Percentiles rank a stretch among this genome's conserved stretches.
phyloP scores from a whole-genome alignment of 1,139 yeast species.

The Wickerhamiella infanticola region DNA sequence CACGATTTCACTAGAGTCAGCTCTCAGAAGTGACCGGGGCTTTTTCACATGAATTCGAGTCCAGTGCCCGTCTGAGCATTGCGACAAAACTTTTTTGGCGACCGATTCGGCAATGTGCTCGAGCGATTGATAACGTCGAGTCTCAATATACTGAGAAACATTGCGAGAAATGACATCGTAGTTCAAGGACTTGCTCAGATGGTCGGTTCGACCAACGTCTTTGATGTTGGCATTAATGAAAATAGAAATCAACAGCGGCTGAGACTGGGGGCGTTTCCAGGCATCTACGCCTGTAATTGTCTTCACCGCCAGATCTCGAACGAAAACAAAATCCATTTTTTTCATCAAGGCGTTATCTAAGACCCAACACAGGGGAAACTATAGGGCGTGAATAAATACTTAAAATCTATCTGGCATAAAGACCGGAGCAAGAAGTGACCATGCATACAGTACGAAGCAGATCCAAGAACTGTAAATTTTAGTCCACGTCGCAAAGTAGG shows the following conservation, averaged over 20 bases:
- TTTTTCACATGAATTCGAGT: conserved; percentile 33
- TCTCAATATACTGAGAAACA: conserved; percentile 36
- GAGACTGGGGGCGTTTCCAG: conserved; percentile 58
- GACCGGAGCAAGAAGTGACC: conserved; percentile 88
- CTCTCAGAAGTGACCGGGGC: conserved; percentile 42
- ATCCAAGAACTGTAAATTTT: conserved; percentile 87
- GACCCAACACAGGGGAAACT: not conserved
- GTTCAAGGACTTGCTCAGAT: conserved; percentile 64
- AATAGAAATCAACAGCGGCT: conserved; percentile 48
- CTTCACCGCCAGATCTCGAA: conserved; percentile 40
- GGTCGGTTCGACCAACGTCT: conserved; percentile 59
- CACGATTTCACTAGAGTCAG: conserved; percentile 33
- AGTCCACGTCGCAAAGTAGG: conserved; percentile 91
- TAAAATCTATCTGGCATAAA: conserved; percentile 72
- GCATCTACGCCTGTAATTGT: conserved; percentile 64
- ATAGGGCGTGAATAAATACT: not conserved
- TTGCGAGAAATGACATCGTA: conserved; percentile 71
- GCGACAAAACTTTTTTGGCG: conserved; percentile 34
- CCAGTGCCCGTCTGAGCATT: conserved; percentile 37
- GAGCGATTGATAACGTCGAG: conserved; percentile 34
- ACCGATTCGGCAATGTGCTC: conserved; percentile 45
- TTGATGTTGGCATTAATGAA: conserved; percentile 52
- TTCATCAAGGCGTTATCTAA: not conserved
- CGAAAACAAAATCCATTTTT: conserved; percentile 37
- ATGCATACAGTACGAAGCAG: conserved; percentile 68